Base-by-base conservation (phyloP, 805 yeast genomes). In the Zygotorulaspora sp. region DNA sequence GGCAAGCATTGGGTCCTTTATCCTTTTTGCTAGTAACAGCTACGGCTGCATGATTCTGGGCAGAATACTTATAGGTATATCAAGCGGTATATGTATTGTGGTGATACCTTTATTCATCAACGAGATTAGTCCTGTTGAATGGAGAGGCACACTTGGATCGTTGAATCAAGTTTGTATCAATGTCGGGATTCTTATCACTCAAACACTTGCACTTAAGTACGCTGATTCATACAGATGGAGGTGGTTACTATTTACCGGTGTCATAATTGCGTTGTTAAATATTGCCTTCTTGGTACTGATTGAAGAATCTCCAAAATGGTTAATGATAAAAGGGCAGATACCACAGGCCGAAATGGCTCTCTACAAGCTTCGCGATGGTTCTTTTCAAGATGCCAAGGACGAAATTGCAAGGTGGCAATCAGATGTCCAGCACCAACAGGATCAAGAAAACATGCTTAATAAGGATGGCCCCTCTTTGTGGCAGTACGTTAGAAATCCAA, bases 111-210 rank as follows among this genome's bases (percentile, higher is more conserved):
- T 92, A 43, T 80, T 77, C 48, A 77, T 92, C 50, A 82, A 79
- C 55, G 95, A 88, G 61, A 72, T 88, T 8, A 68, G 92, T 6
- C 96, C 97, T 0, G 60, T 70, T 1, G 67, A 67, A 3, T 62
- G 74, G 44, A 75, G 82, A 33, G 97, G 97, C 1, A 63, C 80
- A 11, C 68, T 92, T 40, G 98, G 98, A 0, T 75, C 95, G 12
- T 80, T 86, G 84, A 84, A 83, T 45, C 98, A 92, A 63, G 82
- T 87, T 2, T 77, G 83, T 18, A 80, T 88, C 41, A 92, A 89
- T 52, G 48, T 81, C 14, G 98, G 98, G 0, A 92, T 92, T 32
- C 65, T 90, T 25, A 43, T 79, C 14, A 83, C 96, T 0, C 97
- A 90, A 62, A 44, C 78, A 3, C 59, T 85, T 11, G 94, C 96